These are phyloP conservation scores for Falciphora oryzae DNA, from an alignment of 2,329 filamentous ascomycete genomes.

Conservation along the genomic window DNA sequence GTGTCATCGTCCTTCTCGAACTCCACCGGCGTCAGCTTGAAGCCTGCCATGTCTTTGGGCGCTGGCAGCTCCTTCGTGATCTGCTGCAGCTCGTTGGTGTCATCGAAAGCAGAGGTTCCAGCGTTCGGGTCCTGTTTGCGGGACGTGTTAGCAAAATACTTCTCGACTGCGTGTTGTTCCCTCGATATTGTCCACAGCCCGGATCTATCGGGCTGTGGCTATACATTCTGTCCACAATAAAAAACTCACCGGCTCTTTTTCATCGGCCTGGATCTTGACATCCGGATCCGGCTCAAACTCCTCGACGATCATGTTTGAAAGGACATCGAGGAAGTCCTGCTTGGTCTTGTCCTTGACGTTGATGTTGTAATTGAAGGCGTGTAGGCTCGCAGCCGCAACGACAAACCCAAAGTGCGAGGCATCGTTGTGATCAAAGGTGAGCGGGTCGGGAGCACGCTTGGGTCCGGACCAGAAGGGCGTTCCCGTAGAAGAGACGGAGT, in stretches of 20 bases:
- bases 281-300: constrained; percentile 87
- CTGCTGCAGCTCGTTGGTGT: constrained; percentile 68
- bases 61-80: constrained; percentile 69
- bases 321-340: constrained; percentile 68
- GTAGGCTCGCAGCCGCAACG: constrained; percentile 81
- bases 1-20: constrained; percentile 98
- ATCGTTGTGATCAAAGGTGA: constrained; percentile 84
- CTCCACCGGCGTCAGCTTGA: constrained; percentile 86
- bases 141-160: constrained; percentile 19
- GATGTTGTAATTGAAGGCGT: constrained; percentile 97
- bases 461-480: constrained; percentile 97
- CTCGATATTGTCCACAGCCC: not conserved
- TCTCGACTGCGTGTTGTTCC: not conserved
- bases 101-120: constrained; percentile 53
- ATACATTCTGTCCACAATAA: not conserved
- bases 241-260: constrained; percentile 72
- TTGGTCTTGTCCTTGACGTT: constrained; percentile 71
- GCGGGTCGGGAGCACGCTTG: constrained; percentile 87
- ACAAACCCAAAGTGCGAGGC: constrained; percentile 84
- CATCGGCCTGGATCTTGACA: constrained; percentile 95
- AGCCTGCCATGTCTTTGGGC: constrained; percentile 75
- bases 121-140: constrained; percentile 70
- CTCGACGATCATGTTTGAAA: constrained; percentile 90
- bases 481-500: constrained; percentile 79
- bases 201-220: too few species aligned